Evolutionary conservation across 257 asterid species (phyloP).

Genomic region (Striga asiatica): DNA sequence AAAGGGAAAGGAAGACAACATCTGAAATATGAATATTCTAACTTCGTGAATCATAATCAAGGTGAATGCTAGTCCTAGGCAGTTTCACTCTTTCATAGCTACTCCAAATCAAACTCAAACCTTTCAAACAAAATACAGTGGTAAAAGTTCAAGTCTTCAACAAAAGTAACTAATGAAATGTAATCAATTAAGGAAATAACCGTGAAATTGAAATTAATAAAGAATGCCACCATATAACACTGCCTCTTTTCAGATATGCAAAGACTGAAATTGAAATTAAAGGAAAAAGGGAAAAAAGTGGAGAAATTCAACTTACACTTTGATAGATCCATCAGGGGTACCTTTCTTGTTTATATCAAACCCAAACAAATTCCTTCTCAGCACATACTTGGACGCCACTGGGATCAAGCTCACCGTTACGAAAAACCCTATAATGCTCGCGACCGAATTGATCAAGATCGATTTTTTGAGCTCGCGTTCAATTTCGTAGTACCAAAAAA

Average conservation of each 20-base stretch:
- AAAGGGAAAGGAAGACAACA: not conserved
- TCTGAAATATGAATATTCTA: not conserved
- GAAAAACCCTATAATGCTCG: constrained; percentile 45
- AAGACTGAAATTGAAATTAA: not conserved
- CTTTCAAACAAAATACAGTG: no score
- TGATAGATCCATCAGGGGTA: constrained; percentile 62
- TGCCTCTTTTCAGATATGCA: not conserved
- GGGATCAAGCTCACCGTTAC: constrained; percentile 49
- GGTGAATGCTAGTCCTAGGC: no score
- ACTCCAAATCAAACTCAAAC: no score
- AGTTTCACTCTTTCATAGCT: no score
- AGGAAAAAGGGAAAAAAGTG: not conserved
- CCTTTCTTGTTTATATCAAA: constrained; percentile 67
- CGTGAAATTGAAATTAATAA: no score
- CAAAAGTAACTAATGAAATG: no score
- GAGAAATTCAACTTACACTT: constrained; percentile 43
- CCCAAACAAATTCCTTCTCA: constrained; percentile 61
- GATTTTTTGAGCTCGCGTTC: constrained; percentile 46
- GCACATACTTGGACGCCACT: constrained; percentile 53
- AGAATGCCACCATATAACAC: no score
- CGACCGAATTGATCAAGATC: constrained; percentile 34
- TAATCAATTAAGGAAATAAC: no score
- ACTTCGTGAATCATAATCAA: not conserved
- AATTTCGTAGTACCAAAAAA: constrained; percentile 36
- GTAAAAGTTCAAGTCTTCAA: no score